Percentiles rank a stretch among this genome's conserved stretches.
Conservation (phyloP, 495 filamentous ascomycete species). For the Hyaloscypha finlandica region DNA sequence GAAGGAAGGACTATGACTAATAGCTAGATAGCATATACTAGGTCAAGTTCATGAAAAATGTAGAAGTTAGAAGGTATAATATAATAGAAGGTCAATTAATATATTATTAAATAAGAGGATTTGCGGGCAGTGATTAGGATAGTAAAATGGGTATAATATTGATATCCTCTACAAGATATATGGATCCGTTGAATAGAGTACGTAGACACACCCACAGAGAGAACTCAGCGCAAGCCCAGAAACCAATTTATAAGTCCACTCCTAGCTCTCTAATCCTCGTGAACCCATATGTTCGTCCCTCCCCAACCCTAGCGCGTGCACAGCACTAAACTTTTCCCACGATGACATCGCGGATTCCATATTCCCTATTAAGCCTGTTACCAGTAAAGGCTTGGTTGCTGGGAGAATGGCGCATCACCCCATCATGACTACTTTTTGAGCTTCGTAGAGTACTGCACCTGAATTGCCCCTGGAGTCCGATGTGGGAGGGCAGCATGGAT, state of each 20-base stretch:
- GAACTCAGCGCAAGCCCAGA: too few relatives aligned
- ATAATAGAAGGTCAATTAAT: constrained; percentile 22
- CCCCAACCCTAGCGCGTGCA: constrained; percentile 2
- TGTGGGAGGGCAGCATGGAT: too few relatives aligned
- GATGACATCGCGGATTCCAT: constrained; percentile 5
- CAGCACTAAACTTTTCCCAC: constrained; percentile 5
- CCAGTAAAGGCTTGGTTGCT: background rate
- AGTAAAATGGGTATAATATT: too few relatives aligned
- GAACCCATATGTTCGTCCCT: too few relatives aligned
- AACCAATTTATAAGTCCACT: too few relatives aligned
- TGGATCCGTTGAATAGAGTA: background rate
- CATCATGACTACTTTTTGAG: constrained; percentile 3
- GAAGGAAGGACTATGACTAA: constrained; percentile 12
- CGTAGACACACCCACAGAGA: constrained; percentile 1
- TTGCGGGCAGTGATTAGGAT: background rate
- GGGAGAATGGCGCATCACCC: background rate
- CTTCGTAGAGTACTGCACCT: too few relatives aligned
- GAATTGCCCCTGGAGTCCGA: too few relatives aligned
- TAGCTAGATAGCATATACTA: constrained; percentile 19
- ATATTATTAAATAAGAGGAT: constrained; percentile 12
- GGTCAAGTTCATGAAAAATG: too few relatives aligned
- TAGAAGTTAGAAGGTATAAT: constrained; percentile 17
- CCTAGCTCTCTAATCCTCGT: too few relatives aligned
- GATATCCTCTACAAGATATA: too few relatives aligned
- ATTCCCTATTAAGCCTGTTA: constrained; percentile 1